phyloP scores from a whole-genome alignment of 208 protist genomes.

The Angomonas desouzai region DNA sequence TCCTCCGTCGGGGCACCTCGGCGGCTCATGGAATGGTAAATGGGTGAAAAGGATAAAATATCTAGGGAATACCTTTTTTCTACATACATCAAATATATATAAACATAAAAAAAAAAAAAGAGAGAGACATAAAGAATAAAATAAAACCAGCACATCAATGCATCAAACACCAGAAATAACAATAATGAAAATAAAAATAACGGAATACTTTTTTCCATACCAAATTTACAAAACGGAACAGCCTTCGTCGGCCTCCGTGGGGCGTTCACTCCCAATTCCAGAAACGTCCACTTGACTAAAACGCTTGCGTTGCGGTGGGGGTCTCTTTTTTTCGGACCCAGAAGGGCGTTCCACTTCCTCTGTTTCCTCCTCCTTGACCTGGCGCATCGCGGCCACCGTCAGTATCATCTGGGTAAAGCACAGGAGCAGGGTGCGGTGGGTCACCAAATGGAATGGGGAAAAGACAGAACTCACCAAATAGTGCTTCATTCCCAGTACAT shows the following conservation, averaged over 20 bases:
- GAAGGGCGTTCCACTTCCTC: no score
- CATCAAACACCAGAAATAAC: neutral
- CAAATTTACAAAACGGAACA: neutral
- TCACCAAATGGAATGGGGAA: neutral
- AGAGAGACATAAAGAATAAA: slow-evolving; percentile 14
- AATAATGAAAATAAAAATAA: slow-evolving; percentile 4
- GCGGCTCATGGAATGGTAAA: slow-evolving; percentile 1
- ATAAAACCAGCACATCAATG: neutral
- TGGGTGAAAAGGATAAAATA: slow-evolving; percentile 1
- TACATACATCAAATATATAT: neutral
- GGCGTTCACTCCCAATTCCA: neutral
- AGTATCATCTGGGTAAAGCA: slow-evolving; percentile 1
- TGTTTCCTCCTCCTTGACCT: neutral
- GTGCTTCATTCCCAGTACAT: slow-evolving; percentile 3
- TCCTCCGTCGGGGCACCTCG: neutral
- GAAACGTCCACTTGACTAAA: slow-evolving; percentile 4
- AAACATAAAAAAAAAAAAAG: slow-evolving; percentile 11
- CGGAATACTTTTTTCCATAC: no score
- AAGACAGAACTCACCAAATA: slow-evolving; percentile 1
- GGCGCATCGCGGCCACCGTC: neutral
- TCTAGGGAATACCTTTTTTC: neutral
- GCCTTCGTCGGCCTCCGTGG: neutral
- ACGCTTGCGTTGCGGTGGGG: neutral
- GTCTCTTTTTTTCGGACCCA: no score
- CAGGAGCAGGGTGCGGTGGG: neutral